Base-by-base conservation (phyloP, 495 filamentous ascomycete species). In the Terfezia boudieri region DNA sequence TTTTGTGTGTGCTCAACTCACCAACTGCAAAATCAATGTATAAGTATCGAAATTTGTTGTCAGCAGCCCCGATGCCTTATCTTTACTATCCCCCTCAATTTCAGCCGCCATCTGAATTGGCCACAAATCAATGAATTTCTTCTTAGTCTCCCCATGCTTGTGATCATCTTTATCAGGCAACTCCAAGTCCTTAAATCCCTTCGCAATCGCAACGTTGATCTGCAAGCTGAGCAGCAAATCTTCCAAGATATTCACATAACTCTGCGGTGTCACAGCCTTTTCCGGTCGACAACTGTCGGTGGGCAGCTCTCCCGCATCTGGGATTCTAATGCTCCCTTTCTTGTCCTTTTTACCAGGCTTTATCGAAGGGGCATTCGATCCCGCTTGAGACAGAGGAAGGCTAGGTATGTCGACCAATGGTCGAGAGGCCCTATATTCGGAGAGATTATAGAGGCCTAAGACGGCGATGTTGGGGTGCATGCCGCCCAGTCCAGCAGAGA, bases 31-130 rank as follows among this genome's bases (percentile, higher is more conserved):
- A 57, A 92, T 92, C 36, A 92, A 68, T 0, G 85, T 92, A 64
- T 92, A 92, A 9, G 84, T 93, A 61, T 93, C 86, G 66, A 93
- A 93, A 59, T 93, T 93, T 0, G 86, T 90, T 3, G 86, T 93
- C 49, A 85, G 63, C 16, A 89, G 7, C 26, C 26, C 26, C 26
- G 26, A 7, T 2, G 26, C 26, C 2, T 32, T 32, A 51, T 74
- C 72, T 55, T 75, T 76, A 52, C 68, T 67, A 58, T 75, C 73
- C 3, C 60, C 71, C 57, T 80, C 69, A 49, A 90, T 75, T 56
- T 86, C 84, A 36, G 86, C 85, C 10, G 83, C 85, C 76, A 76
- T 79, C 62, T 80, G 85, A 56, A 92, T 88, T 0, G 85, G 85
- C 85, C 85, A 93, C 9, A 93, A 70, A 59, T 93, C 86, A 53